These are phyloP conservation scores for Lachancea lanzarotensis DNA, from an alignment of 805 yeast genomes.

Conservation along the genomic window DNA sequence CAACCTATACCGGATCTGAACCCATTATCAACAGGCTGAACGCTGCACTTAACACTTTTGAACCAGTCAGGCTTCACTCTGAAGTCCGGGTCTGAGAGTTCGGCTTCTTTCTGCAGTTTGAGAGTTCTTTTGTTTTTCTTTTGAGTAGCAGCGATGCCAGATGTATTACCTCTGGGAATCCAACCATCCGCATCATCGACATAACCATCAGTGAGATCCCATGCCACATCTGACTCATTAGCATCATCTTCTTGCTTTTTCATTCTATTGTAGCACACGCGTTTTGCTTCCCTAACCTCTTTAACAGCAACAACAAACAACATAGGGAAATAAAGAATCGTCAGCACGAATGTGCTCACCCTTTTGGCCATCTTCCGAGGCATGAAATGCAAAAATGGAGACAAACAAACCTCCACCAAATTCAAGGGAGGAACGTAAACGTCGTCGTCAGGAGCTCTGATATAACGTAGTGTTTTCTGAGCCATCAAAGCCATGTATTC, in stretches of 20 bases:
- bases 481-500: conserved; percentile 83
- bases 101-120: conserved; percentile 54
- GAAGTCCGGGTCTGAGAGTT: conserved; percentile 62
- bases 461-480: conserved; percentile 73
- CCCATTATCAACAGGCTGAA: conserved; percentile 57
- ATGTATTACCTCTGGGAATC: conserved; percentile 20
- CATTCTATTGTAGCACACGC: conserved; percentile 65
- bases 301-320: conserved; percentile 52
- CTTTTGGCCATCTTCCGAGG: conserved; percentile 25
- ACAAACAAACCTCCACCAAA: conserved; percentile 53
- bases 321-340: conserved; percentile 61
- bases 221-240: conserved; percentile 67
- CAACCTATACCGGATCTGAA: conserved; percentile 50
- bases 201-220: conserved; percentile 80
- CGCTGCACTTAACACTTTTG: conserved; percentile 40
- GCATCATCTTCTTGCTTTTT: conserved; percentile 68
- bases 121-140: conserved; percentile 30
- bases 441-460: conserved; percentile 82
- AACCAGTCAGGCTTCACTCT: conserved; percentile 49
- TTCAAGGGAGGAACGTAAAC: conserved; percentile 84
- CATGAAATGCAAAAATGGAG: conserved; percentile 40
- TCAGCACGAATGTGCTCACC: conserved; percentile 54
- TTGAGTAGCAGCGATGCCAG: conserved; percentile 31
- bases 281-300: conserved; percentile 61
- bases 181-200: conserved; percentile 32